Conservation (phyloP, 2,329 filamentous ascomycete genomes). For the Exophiala xenobiotica region DNA sequence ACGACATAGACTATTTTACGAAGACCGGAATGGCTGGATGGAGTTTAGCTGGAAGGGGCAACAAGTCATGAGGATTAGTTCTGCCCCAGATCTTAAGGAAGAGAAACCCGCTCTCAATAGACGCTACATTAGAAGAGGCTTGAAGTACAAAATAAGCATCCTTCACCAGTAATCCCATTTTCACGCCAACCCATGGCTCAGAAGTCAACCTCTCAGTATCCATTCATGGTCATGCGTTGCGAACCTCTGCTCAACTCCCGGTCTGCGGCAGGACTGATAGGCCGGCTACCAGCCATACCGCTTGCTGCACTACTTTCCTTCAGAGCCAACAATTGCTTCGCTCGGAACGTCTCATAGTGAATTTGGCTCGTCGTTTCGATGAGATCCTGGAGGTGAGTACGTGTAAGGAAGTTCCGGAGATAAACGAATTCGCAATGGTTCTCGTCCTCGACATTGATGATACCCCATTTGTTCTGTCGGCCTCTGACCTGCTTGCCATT, state of each 20-base stretch:
- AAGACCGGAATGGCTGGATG: not conserved
- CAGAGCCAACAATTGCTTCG: conserved; percentile 94
- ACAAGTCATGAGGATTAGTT: conserved; percentile 23
- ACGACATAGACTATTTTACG: not conserved
- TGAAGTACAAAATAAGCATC: conserved; percentile 21
- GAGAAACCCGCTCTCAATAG: conserved; percentile 30
- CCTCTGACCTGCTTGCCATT: conserved; percentile 96
- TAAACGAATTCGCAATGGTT: conserved; percentile 99
- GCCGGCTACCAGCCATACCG: conserved; percentile 70
- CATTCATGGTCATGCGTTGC: conserved; percentile 98
- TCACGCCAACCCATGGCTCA: conserved; percentile 19
- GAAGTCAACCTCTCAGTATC: conserved; percentile 65
- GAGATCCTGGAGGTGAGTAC: conserved; percentile 96
- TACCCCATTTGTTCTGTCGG: conserved; percentile 98
- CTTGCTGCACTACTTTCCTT: conserved; percentile 95
- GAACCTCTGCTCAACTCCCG: conserved; percentile 95
- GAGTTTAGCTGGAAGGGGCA: not conserved
- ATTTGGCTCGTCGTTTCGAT: conserved; percentile 99
- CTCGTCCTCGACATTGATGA: conserved; percentile 99
- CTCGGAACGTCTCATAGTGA: conserved; percentile 99
- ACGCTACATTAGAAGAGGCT: conserved; percentile 27
- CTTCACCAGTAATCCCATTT: conserved; percentile 21
- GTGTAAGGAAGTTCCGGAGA: conserved; percentile 95
- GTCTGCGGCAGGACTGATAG: conserved; percentile 92
- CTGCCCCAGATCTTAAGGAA: conserved; percentile 23